A percentile compares a stretch with the other conserved stretches of the same genome.
Evolutionary conservation across 2,329 filamentous ascomycete genomes (phyloP).

Genomic region (Septoria linicola): DNA sequence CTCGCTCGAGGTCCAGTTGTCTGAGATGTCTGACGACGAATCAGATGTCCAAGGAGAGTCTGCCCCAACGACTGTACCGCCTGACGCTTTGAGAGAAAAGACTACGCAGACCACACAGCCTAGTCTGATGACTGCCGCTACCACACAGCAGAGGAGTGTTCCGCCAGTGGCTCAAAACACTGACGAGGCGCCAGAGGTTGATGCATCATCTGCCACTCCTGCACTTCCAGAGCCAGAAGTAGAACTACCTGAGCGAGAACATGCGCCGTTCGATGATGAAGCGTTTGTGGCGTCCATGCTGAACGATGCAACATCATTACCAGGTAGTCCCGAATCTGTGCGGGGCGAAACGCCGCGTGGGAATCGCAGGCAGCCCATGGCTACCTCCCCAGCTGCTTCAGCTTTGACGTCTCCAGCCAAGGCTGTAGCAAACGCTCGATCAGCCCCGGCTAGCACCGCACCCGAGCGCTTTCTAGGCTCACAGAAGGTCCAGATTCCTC

Average conservation of each 20-base stretch:
- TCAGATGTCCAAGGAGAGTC: not conserved
- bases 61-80: not conserved
- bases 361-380: too few species aligned
- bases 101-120: too few species aligned
- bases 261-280: constrained; percentile 6
- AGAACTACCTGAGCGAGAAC: not conserved
- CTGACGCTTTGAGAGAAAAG: not conserved
- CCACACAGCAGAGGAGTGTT: too few species aligned
- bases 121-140: too few species aligned
- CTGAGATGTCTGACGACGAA: constrained; percentile 2
- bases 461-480: constrained; percentile 4
- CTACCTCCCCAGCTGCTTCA: too few species aligned
- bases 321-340: not conserved
- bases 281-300: constrained; percentile 4
- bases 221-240: not conserved
- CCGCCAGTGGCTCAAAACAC: not conserved
- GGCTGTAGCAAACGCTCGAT: not conserved
- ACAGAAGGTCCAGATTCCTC: constrained; percentile 1
- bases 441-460: constrained; percentile 7
- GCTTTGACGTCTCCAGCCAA: too few species aligned
- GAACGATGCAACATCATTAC: not conserved
- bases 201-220: too few species aligned
- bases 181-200: too few species aligned
- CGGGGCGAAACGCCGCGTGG: not conserved
- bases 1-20: constrained; percentile 6